These are phyloP conservation scores for Juglanconis sp. DNA, from an alignment of 2,329 filamentous ascomycete species.

Conservation along the genomic window DNA sequence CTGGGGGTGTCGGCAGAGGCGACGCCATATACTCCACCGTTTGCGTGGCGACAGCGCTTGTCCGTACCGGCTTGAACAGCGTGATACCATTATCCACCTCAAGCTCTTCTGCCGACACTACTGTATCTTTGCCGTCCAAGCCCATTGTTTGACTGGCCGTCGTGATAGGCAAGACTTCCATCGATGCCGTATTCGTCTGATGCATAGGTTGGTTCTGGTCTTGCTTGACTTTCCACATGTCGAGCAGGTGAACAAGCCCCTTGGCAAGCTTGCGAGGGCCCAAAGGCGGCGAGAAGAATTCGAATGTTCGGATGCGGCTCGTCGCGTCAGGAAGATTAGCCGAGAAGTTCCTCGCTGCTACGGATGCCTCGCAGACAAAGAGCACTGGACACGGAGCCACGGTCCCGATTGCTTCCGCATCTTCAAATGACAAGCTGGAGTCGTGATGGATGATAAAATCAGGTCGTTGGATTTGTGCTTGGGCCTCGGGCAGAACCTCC, in stretches of 20 bases:
- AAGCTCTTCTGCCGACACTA: not conserved
- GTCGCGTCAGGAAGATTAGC: conserved; percentile 18
- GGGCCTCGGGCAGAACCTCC: conserved; percentile 21
- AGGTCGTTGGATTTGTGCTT: conserved; percentile 11
- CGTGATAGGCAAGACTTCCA: not conserved
- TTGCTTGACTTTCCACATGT: conserved; percentile 15
- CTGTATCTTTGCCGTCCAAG: not conserved
- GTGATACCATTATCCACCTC: not conserved
- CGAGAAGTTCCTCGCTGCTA: conserved; percentile 26
- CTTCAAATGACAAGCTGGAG: conserved; percentile 4
- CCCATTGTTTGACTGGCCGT: too few relatives aligned
- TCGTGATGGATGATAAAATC: conserved; percentile 26
- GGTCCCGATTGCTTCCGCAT: conserved; percentile 9
- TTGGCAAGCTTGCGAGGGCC: conserved; percentile 36
- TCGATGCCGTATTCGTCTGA: not conserved
- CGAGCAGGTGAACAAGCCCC: conserved; percentile 23
- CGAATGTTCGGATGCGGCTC: conserved; percentile 26
- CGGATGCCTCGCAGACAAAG: conserved; percentile 31
- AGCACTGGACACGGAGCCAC: conserved; percentile 21
- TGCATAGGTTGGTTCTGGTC: not conserved
- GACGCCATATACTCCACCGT: not conserved
- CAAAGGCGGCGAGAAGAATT: conserved; percentile 38
- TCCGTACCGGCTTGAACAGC: not conserved
- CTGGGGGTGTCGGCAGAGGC: conserved; percentile 6
- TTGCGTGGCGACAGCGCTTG: not conserved